phyloP scores from a whole-genome alignment of 2,329 filamentous ascomycete species.

The Ophiosphaerella narmari region DNA sequence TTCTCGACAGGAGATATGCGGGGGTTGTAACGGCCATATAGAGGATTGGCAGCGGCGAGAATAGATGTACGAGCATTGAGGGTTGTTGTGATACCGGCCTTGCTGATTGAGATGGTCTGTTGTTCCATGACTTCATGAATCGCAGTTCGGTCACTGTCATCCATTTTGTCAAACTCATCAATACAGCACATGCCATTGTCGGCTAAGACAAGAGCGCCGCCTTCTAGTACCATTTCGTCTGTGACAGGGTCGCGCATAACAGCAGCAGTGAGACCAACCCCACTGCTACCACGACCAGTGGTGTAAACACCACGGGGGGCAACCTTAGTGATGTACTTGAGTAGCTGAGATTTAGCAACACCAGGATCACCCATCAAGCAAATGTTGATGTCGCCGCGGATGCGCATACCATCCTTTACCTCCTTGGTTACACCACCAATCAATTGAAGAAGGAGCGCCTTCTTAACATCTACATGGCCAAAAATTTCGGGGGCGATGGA shows the following conservation, averaged over 20 bases:
- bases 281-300: constrained; percentile 78
- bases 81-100: constrained; percentile 94
- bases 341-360: constrained; percentile 97
- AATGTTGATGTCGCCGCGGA: constrained; percentile 98
- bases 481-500: constrained; percentile 98
- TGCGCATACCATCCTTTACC: constrained; percentile 98
- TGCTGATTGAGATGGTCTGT: constrained; percentile 84
- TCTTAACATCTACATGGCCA: constrained; percentile 96
- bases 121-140: constrained; percentile 91
- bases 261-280: constrained; percentile 79
- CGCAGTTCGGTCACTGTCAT: constrained; percentile 78
- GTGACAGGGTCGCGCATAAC: constrained; percentile 85
- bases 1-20: constrained; percentile 97
- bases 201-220: constrained; percentile 76
- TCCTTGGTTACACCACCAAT: constrained; percentile 96
- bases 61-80: constrained; percentile 96
- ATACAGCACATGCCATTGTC: constrained; percentile 87
- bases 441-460: constrained; percentile 89
- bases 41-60: constrained; percentile 91
- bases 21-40: constrained; percentile 98
- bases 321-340: constrained; percentile 99
- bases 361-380: constrained; percentile 99
- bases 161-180: constrained; percentile 90
- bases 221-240: constrained; percentile 83
- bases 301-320: constrained; percentile 90